Evolutionary conservation across 345 rosid species (phyloP), one percentile per base, ranked within the genome.

Genomic region (Corchorus olitorius): DNA sequence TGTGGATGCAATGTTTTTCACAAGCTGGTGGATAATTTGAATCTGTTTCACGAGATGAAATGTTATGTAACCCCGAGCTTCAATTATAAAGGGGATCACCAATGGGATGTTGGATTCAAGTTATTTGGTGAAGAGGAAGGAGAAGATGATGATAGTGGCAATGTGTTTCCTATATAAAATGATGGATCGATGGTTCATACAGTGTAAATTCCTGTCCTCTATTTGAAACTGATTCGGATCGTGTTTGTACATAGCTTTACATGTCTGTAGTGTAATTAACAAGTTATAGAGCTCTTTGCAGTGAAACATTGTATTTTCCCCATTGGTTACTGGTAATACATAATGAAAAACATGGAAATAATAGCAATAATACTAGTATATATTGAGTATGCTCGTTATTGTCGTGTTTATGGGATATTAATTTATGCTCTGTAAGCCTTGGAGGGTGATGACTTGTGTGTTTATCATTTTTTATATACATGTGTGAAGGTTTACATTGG

Each of bases 1-100:
- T 94, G 98, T 66, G 98, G 97, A 69, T 94, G 98, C 85, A 87
- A 93, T 80, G 87, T 92, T 78, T 94, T 91, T 62, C 98, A 94
- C 81, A 94, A 93, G 86, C 91, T 93, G 27, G 98, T 93, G 84
- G 98, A 94, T 79, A 90, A 94, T 86, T 81, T 94, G 78, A 91
- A 94, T 84, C 85, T 94, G 89, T 94, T 94, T 84, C 93, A 88
- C 54, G 97, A 93, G 79, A 90, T 94, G 86, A 94, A 94, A 81
- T 94, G 91, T 81, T 90, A 91, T 53, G 90, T 90, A 77, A 85
- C 37, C 72, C 87, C 98, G 4, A 86, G 84, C 76, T 93, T 88
- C 84, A 88, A 89, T 55, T 87, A 88, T 69, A 82, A 39, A 39
- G 64, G 77, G 35, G 91, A 87, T 34, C 79, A 81, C 2, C 86